A percentile compares a stretch with the other conserved stretches of the same genome.
These are phyloP conservation scores for Sequoia sempervirens DNA, from an alignment of 75 land plant genomes.

Conservation along the genomic window DNA sequence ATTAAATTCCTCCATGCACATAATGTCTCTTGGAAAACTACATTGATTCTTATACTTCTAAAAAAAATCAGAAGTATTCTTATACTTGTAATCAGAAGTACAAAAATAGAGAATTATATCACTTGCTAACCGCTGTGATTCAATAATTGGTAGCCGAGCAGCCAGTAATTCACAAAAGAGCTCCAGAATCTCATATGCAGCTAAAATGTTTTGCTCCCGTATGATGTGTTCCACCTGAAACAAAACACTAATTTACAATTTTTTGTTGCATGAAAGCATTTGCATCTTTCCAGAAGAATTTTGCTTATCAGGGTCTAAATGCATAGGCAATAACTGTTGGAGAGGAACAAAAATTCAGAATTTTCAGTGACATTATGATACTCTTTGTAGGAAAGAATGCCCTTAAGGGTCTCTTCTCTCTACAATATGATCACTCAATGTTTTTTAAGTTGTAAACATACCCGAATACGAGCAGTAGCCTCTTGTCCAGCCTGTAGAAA, in stretches of 20 bases:
- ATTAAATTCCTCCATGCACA: neutral
- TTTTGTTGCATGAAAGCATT: neutral
- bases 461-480: slow-evolving; percentile 46
- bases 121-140: slow-evolving; percentile 33
- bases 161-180: slow-evolving; percentile 38
- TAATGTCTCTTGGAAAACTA: neutral
- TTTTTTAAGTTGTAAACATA: slow-evolving; percentile 10
- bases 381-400: neutral
- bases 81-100: neutral
- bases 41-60: neutral
- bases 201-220: slow-evolving; percentile 46
- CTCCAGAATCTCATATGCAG: slow-evolving; percentile 46
- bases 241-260: neutral
- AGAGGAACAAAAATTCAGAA: neutral
- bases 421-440: neutral
- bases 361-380: neutral
- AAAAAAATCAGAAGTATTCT: too few species aligned
- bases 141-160: slow-evolving; percentile 51
- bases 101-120: neutral
- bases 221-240: slow-evolving; percentile 43
- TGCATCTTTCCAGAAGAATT: neutral
- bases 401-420: neutral
- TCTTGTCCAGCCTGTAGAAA: slow-evolving; percentile 45
- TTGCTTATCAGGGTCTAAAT: neutral
- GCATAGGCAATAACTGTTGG: neutral